Base-by-base conservation (phyloP, 2,329 filamentous ascomycete genomes). In the Dactylellina drechsleri region DNA sequence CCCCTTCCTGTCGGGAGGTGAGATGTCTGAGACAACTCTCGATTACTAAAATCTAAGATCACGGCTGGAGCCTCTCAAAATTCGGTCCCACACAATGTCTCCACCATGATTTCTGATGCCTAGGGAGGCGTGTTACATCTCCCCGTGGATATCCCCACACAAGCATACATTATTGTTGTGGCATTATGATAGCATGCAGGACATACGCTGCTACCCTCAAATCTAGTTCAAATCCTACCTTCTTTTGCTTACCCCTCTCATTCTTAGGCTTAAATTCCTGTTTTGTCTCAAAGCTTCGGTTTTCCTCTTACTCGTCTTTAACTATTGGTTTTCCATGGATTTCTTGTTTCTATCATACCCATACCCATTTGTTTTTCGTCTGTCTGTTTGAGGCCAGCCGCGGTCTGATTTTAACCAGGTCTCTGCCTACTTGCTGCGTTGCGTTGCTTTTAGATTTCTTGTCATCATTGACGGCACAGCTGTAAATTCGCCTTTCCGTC, bases 21-120 rank as follows among this genome's bases (percentile, higher is more conserved):
- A 74, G 70, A 67, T 74, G 70, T 74, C 70, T 74, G 57, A 74
- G 70, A 74, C 70, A 74, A 47, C 70, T 67, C 54, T 43, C 61
- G 70, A 74, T 74, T 74, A 74, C 70, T 74, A 53, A 74, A 62
- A 45, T 45, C 68, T 74, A 53, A 74, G 57, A 45, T 45, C 68
- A 65, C 41, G 60, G 52, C 57, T 45, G 50, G 53, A 67, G 56
- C 58, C 61, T 58, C 61, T 66, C 47, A 74, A 53, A 62, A 52
- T 43, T 57, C 50, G 54, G 67, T 72, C 47, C 59, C 67, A 66
- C 67, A 43, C 60, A 56, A 28, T 41, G 62, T 62, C 62, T 62
- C 70, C 62, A 66, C 70, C 53, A 40, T 40, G 31, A 57, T 36
- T n/a, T 50, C 61, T 74, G 57, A 61, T 74, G 56, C 62, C 70